Evolutionary conservation across 2,329 filamentous ascomycete species (phyloP).

Genomic region (Catunica adiposa): DNA sequence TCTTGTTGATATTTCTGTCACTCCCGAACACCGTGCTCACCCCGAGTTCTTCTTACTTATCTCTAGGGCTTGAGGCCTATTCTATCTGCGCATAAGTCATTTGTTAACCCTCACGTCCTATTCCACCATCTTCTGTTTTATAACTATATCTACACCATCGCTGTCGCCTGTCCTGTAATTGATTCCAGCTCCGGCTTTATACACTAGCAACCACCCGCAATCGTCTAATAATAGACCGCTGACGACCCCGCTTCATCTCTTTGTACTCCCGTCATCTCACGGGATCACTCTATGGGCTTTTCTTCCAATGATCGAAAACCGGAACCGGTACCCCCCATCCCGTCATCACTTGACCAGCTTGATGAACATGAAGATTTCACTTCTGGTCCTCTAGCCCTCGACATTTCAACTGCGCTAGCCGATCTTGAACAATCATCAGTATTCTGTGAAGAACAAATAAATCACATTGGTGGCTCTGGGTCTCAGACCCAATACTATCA

Average conservation of each 20-base stretch:
- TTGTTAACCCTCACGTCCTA: neutral
- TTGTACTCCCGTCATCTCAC: neutral
- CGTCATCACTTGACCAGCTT: neutral
- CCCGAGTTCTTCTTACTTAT: neutral
- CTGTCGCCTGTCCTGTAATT: too few relatives aligned
- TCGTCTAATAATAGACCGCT: neutral
- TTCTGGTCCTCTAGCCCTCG: conserved; percentile 8
- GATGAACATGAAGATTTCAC: conserved; percentile 7
- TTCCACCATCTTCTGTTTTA: too few relatives aligned
- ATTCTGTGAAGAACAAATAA: neutral
- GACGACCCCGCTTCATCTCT: neutral
- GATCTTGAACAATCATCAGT: conserved; percentile 3
- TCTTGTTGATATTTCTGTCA: neutral
- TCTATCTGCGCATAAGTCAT: neutral
- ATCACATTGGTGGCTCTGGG: neutral
- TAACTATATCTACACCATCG: too few relatives aligned
- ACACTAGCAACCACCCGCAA: neutral
- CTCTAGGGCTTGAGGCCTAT: neutral
- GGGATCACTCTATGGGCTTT: conserved; percentile 9
- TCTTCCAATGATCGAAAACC: conserved; percentile 10
- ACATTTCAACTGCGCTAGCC: conserved; percentile 4
- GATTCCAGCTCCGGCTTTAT: too few relatives aligned
- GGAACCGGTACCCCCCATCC: conserved; percentile 9
- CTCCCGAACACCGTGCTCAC: neutral
- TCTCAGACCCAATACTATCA: neutral